Base-by-base conservation (phyloP, 805 yeast genomes). In the Candida suzukii region DNA sequence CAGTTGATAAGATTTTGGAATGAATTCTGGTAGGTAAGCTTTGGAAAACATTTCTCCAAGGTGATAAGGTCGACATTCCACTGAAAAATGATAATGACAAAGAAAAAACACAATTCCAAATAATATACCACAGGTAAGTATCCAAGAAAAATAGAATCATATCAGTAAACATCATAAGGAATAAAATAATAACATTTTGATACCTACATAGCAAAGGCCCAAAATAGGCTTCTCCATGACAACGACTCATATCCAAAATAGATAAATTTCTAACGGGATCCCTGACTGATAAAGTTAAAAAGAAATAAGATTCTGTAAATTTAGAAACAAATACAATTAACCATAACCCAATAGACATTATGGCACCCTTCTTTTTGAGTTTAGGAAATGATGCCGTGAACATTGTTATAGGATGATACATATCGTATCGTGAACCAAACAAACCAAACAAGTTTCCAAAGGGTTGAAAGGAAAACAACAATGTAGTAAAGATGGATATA, bases 111-210 rank as follows among this genome's bases (percentile, higher is more conserved):
- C 79, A 71, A 41, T 73, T 75, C 73, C 78, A 74, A 8, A 75
- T 66, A 38, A 75, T 71, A 45, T 75, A 75, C 81, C 81, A 75
- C 16, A 75, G 59, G 44, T 75, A 75, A 0, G 80, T 75, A 43
- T 75, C 81, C 19, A 75, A 61, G 45, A 73, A 73, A 49, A 73
- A 75, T 29, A 75, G 58, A 3, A 74, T 68, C 45, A 73, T 54
- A 49, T 73, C 78, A 4, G 76, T 67, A 9, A 67, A 38, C 26
- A 58, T 55, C 48, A 75, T 66, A 39, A 75, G 54, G 0, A 55
- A 48, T 24, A 75, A 56, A 9, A 70, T 63, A 39, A 74, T 58
- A 4, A 47, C 46, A 1, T 77, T 63, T 25, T 74, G 79, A 33
- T 61, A 53, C 10, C 49, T 48, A 49, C 79, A 75, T 4, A 74